A percentile compares a stretch with the other conserved stretches of the same genome.
Conservation (phyloP, 2,329 filamentous ascomycete species). For the Curvularia verruculosa region DNA sequence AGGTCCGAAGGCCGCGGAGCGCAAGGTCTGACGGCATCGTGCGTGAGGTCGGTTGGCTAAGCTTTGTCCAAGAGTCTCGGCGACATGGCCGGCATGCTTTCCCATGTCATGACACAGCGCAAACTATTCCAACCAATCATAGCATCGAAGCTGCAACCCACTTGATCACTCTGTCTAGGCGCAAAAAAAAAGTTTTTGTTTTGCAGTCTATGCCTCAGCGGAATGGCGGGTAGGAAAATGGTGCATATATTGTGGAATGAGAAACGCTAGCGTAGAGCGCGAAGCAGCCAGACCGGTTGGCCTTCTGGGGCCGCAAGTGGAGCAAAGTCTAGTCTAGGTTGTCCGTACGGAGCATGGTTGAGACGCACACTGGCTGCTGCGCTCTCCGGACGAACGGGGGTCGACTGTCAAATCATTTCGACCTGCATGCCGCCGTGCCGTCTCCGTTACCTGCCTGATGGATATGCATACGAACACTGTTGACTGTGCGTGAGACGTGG, state of each 20-base stretch:
- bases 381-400: slow-evolving; percentile 33
- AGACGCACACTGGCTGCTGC: slow-evolving; percentile 25
- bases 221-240: slow-evolving; percentile 8
- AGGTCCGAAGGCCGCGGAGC: slow-evolving; percentile 18
- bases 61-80: slow-evolving; percentile 40
- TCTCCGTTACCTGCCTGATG: slow-evolving; percentile 10
- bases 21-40: slow-evolving; percentile 29
- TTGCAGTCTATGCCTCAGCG: neutral
- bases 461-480: slow-evolving; percentile 1
- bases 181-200: slow-evolving; percentile 1
- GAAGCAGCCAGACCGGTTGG: slow-evolving; percentile 18
- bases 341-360: slow-evolving; percentile 15
- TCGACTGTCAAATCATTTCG: slow-evolving; percentile 17
- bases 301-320: slow-evolving; percentile 14
- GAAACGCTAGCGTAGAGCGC: slow-evolving; percentile 9
- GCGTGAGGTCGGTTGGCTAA: slow-evolving; percentile 30
- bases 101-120: slow-evolving; percentile 28
- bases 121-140: neutral
- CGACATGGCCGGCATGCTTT: slow-evolving; percentile 27
- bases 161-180: neutral
- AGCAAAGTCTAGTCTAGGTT: slow-evolving; percentile 15
- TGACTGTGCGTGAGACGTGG: slow-evolving; percentile 8
- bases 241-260: slow-evolving; percentile 7
- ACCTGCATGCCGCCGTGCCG: slow-evolving; percentile 21
- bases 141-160: neutral